phyloP scores from a whole-genome alignment of 1,284 basidiomycete genomes.

The Ustilago nuda region DNA sequence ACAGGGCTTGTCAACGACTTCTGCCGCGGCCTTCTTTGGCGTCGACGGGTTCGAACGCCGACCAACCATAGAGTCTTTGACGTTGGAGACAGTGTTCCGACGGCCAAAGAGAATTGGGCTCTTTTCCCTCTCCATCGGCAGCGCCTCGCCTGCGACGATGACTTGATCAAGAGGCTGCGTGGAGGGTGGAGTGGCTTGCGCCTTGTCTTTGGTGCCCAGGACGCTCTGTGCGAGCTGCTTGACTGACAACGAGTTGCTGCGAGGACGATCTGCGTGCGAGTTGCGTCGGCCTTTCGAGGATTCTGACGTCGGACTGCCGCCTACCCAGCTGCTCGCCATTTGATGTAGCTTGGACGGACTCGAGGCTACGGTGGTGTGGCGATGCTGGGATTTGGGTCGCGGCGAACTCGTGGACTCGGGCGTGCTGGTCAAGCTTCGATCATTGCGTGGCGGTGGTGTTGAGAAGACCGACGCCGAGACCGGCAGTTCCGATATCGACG shows the following conservation, averaged over 20 bases:
- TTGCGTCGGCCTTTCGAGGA: conserved; percentile 24
- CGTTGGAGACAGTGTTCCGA: conserved; percentile 44
- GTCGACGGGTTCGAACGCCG: conserved; percentile 41
- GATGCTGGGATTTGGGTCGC: conserved; percentile 41
- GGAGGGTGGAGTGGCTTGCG: conserved; percentile 11
- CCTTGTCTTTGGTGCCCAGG: conserved; percentile 46
- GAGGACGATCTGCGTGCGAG: conserved; percentile 38
- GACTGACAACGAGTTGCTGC: conserved; percentile 57
- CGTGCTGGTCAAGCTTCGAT: conserved; percentile 25
- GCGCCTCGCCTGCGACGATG: conserved; percentile 46
- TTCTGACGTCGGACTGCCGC: conserved; percentile 23
- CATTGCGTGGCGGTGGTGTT: conserved; percentile 14
- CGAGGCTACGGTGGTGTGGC: conserved; percentile 38
- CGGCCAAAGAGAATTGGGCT: conserved; percentile 54
- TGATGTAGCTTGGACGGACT: conserved; percentile 41
- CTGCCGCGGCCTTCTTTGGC: conserved; percentile 34
- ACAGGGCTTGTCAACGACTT: conserved; percentile 26
- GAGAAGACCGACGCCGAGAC: conserved; percentile 3
- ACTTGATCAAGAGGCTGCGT: conserved; percentile 27
- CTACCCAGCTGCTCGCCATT: conserved; percentile 21
- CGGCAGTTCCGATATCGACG: conserved; percentile 7
- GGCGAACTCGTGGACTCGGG: conserved; percentile 20
- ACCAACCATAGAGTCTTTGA: conserved; percentile 42
- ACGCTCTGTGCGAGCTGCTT: conserved; percentile 53
- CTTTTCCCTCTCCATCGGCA: conserved; percentile 50